Evolutionary conservation across 139 green algal species (phyloP), one percentile per base, ranked within the genome.

Genomic region (Chlorella sp.): DNA sequence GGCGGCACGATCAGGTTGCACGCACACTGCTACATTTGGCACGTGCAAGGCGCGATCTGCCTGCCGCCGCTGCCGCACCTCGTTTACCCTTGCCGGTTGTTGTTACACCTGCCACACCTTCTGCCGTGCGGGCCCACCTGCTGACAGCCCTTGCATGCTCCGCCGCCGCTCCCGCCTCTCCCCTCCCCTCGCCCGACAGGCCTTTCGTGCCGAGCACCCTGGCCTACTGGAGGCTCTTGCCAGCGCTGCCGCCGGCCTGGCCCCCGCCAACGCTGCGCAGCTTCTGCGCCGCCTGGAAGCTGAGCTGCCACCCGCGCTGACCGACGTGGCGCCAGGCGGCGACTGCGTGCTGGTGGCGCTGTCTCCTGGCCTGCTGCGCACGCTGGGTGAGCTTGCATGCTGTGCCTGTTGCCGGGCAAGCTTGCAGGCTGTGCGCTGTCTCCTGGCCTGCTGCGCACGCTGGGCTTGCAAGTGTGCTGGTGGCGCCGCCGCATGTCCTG

Each of bases 261-360:
- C 64, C 0, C 83, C 83, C 30, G 37, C 64, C 66, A 30, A 14
- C 30, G 66, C 83, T 0, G 64, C 66, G 7, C 83, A 19, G 22
- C 69, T 79, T 64, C 83, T 88, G 37, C 39, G 64, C 64, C 64
- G 39, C 12, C 64, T 88, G 36, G 83, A 81, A 28, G 66, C 66
- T 4, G 83, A 88, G 64, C 64, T 88, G 83, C 83, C 83, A 26
- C 83, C 83, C 16, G 68, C 66, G 30, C 83, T 88, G 64, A 66
- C 37, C 9, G 83, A 80, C 15, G 68, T 88, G 12, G 83, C 28
- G 14, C 83, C 83, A 0, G 42, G 64, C 83, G 83, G 83, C 64
- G 83, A 88, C 83, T 88, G 64, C 64, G 40, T 88, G 37, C 39
- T 88, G 26, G 83, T 88, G 24, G 83, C 83, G 60, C 3, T 88